Evolutionary conservation across 352 stramenopile genomes (phyloP), one percentile per base, ranked within the genome.

Genomic region (Thraustochytrium sp.): DNA sequence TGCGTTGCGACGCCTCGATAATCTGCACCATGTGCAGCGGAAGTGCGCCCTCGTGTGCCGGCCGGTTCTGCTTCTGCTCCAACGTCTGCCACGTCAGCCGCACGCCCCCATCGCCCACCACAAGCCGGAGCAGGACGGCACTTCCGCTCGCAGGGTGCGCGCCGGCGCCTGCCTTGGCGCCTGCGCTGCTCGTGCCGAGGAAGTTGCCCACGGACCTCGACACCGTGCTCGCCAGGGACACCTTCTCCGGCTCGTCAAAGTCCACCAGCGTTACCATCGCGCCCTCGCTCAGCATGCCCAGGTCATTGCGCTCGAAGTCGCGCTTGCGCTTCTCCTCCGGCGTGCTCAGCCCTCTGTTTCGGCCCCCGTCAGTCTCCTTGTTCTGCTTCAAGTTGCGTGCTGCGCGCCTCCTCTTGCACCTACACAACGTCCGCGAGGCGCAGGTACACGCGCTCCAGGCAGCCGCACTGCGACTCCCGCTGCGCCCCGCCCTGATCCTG

Each of bases 241-340:
- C 65, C 42, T 77, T 62, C n/a, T 77, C 49, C 0, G 59, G 59
- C 40, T 72, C 59, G 34, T 77, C 65, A 44, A 62, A 77, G 26
- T 77, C 65, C 46, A 77, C 65, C 36, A 77, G 34, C 9, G 42
- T 55, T n/a, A 61, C 42, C 9, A 55, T 37, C 9, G n/a, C 29
- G 21, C 59, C 59, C 34, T 77, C 65, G 13, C 34, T 23, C 11
- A 77, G 49, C 65, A 75, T 62, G 4, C 13, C 37, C 4, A 62
- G 11, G 26, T 62, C 8, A 36, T 23, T 34, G 0, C 4, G 23
- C 46, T 77, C 65, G 37, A 77, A 77, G 0, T 77, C 65, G 2
- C 65, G 42, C n/a, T 26, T 13, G 11, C 65, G 46, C 64, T 77
- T 77, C 0, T 77, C 65, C 26, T 77, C 65, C n/a, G 65, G 65